Evolutionary conservation across 768 basidiomycete species (phyloP).

Genomic region (Termitomyces sp.): DNA sequence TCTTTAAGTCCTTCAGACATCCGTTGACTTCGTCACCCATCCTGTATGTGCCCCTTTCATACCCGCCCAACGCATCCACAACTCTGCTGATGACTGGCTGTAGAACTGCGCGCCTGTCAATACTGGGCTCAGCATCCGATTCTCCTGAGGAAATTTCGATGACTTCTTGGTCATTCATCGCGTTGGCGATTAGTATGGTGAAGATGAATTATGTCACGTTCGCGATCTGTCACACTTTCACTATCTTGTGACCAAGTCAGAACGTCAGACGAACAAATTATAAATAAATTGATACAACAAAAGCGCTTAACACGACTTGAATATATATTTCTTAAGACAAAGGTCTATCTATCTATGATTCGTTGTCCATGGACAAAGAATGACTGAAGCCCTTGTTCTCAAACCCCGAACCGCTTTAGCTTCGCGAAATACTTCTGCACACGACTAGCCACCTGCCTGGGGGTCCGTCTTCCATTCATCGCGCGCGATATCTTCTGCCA

Average conservation of each 20-base stretch:
- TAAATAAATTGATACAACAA: too few relatives aligned
- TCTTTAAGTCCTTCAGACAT: slow-evolving; percentile 92
- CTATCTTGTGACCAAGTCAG: background rate
- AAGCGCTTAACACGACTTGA: too few relatives aligned
- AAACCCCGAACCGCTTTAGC: slow-evolving; percentile 64
- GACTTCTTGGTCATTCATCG: slow-evolving; percentile 25
- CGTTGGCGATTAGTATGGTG: background rate
- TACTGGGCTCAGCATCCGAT: slow-evolving; percentile 21
- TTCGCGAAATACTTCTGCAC: slow-evolving; percentile 90
- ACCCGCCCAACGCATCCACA: slow-evolving; percentile 78
- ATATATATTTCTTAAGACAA: too few relatives aligned
- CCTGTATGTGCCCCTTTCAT: slow-evolving; percentile 62
- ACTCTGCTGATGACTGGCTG: slow-evolving; percentile 70
- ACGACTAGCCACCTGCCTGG: slow-evolving; percentile 83
- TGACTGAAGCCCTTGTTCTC: background rate
- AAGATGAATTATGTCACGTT: slow-evolving; percentile 15
- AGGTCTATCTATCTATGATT: background rate
- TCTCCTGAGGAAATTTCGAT: slow-evolving; percentile 36
- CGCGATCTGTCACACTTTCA: slow-evolving; percentile 7
- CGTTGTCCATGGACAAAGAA: background rate
- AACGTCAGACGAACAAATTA: too few relatives aligned
- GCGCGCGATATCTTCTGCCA: slow-evolving; percentile 82
- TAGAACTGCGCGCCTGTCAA: slow-evolving; percentile 52
- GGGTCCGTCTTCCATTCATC: slow-evolving; percentile 75
- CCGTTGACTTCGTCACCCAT: slow-evolving; percentile 81